phyloP scores from a whole-genome alignment of 2,329 filamentous ascomycete genomes.

The Dactylellina drechsleri region DNA sequence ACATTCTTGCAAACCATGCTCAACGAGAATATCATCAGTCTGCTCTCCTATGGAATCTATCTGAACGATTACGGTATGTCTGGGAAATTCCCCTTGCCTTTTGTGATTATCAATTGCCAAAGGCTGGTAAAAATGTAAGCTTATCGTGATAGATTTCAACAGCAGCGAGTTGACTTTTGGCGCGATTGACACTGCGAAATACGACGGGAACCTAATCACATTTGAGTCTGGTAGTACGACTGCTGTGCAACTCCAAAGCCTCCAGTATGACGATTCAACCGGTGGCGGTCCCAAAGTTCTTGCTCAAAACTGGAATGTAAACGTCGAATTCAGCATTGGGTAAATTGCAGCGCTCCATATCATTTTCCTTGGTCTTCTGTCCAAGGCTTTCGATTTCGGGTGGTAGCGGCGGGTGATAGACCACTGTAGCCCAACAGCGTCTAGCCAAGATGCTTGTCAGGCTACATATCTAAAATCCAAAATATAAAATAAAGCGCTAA shows the following conservation, averaged over 20 bases:
- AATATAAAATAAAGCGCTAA: too few relatives aligned
- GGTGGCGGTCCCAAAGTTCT: constrained; percentile 13
- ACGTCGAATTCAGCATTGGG: constrained; percentile 46
- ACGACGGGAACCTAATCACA: constrained; percentile 40
- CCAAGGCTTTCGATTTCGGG: too few relatives aligned
- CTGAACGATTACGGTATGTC: constrained; percentile 48
- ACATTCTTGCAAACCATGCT: constrained; percentile 42
- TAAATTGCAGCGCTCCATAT: too few relatives aligned
- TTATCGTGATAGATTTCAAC: constrained; percentile 30
- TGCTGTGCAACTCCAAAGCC: constrained; percentile 25
- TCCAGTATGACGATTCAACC: constrained; percentile 24
- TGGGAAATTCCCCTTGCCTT: background rate
- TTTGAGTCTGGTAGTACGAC: constrained; percentile 31
- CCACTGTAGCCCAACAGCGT: too few relatives aligned
- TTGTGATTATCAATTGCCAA: background rate
- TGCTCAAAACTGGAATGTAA: constrained; percentile 37
- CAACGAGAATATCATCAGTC: constrained; percentile 43
- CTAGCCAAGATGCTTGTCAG: too few relatives aligned
- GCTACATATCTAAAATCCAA: too few relatives aligned
- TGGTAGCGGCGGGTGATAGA: too few relatives aligned
- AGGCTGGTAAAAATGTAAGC: background rate
- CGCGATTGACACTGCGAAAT: constrained; percentile 48
- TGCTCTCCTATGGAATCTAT: constrained; percentile 48
- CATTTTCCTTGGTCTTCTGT: too few relatives aligned
- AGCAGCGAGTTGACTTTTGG: constrained; percentile 52